These are phyloP conservation scores for Trichosanthes truncata DNA, from an alignment of 306 rosid species.

Conservation along the genomic window DNA sequence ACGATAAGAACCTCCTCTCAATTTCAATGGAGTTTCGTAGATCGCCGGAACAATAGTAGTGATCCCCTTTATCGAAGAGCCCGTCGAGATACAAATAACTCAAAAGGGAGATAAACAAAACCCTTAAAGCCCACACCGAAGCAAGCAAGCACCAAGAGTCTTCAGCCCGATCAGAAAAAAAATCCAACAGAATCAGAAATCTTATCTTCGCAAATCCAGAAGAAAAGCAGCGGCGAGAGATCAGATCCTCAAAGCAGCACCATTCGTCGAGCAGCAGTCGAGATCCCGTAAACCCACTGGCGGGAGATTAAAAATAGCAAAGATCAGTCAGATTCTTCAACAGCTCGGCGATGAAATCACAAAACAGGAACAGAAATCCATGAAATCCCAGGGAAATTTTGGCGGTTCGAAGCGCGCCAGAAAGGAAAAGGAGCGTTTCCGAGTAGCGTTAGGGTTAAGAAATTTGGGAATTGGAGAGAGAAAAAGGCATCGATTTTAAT, in stretches of 20 bases:
- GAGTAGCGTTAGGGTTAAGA: constrained; percentile 12
- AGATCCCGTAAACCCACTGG: not conserved
- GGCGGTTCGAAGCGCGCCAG: not conserved
- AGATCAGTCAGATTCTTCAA: not conserved
- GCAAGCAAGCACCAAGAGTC: constrained; percentile 5
- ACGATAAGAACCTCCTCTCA: not conserved
- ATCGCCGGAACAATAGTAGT: not conserved
- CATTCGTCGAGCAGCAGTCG: not conserved
- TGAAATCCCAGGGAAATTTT: not conserved
- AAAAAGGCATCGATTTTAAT: not conserved
- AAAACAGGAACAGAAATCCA: not conserved
- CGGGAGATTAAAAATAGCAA: not conserved
- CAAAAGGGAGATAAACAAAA: not conserved
- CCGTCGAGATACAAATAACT: not conserved
- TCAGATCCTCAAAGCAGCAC: constrained; percentile 3
- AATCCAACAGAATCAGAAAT: constrained; percentile 2
- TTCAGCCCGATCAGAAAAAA: constrained; percentile 6
- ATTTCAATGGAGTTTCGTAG: not conserved
- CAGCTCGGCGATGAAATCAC: not conserved
- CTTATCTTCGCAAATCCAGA: not conserved
- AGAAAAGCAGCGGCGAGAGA: constrained; percentile 8
- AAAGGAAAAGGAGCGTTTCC: not conserved
- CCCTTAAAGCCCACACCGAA: not conserved
- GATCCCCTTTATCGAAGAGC: not conserved
- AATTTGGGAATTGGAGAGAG: constrained; percentile 5